Base-by-base conservation (phyloP, 2,329 filamentous ascomycete genomes). In the Neonectria ditissima region DNA sequence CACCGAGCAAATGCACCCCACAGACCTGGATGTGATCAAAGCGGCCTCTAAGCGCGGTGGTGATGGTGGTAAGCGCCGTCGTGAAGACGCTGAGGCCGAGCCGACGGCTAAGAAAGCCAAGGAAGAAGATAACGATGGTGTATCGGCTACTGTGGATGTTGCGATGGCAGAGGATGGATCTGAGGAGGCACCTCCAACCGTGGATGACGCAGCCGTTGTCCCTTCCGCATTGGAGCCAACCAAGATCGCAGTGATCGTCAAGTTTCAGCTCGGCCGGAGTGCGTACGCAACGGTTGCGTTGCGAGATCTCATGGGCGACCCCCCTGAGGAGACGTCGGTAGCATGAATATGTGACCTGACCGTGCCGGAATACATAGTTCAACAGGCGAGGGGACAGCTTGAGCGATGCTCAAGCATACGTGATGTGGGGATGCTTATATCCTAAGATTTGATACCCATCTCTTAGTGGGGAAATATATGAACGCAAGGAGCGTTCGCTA, bases 271-370 rank as follows among this genome's bases (percentile, higher is more conserved):
- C 28, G 91, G 89, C 1, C 89, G 89, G 52, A 94, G 92, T 74
- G 91, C 93, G 74, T 97, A 97, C 80, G 93, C 93, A 0, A 97
- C 93, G 0, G 92, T 97, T 83, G 91, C 92, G 13, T 76, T 97
- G 68, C 82, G 93, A 56, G 93, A 97, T 79, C 79, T 97, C 65
- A 94, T 93, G 83, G 81, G 81, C n/a, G 78, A 81, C 24, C 69
- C 75, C 16, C 74, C 74, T 8, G 75, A 78, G 55, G 69, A 69
- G 41, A 62, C 67, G 2, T 48, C 55, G 20, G 18, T 37, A 28
- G 47, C 41, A 51, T 43, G 20, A 32, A n/a, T 11, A 20, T n/a
- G 32, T 22, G n/a, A n/a, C n/a, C n/a, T 22, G 18, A n/a, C 14
- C 24, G 22, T 39, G 24, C 32, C n/a, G 30, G 24, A 22, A 24